These are phyloP conservation scores for Chiua virens DNA, from an alignment of 768 basidiomycete species.

Conservation along the genomic window DNA sequence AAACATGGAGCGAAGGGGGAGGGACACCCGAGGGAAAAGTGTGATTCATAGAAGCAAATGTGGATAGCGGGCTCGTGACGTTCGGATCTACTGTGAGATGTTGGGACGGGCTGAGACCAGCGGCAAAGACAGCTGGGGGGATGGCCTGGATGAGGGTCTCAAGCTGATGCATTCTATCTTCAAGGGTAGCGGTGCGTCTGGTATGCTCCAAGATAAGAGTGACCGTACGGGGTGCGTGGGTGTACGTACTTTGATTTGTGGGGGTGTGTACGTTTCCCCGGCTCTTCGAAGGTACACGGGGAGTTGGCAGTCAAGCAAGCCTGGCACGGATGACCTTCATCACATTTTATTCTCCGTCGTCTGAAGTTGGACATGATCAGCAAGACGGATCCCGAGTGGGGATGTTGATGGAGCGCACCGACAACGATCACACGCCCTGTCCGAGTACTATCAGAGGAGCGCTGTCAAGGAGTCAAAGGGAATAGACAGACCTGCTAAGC, in stretches of 20 bases:
- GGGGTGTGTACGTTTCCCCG: slow-evolving; percentile 80
- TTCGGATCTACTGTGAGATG: slow-evolving; percentile 36
- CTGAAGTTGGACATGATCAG: slow-evolving; percentile 35
- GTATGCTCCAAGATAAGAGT: slow-evolving; percentile 2
- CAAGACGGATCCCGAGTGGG: not conserved
- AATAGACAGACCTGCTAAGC: slow-evolving; percentile 65
- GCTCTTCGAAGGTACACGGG: slow-evolving; percentile 84
- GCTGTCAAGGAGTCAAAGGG: not conserved
- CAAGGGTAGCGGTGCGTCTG: slow-evolving; percentile 79
- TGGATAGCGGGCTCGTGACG: slow-evolving; percentile 33
- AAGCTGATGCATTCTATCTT: slow-evolving; percentile 86
- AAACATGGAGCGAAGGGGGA: slow-evolving; percentile 75
- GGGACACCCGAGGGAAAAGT: slow-evolving; percentile 59
- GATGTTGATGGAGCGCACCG: slow-evolving; percentile 53
- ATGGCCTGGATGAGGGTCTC: slow-evolving; percentile 85
- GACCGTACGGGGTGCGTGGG: not conserved
- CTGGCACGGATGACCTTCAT: slow-evolving; percentile 88
- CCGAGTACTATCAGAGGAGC: slow-evolving; percentile 11
- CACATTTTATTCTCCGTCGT: slow-evolving; percentile 82
- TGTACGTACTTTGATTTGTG: slow-evolving; percentile 81
- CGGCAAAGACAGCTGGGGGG: slow-evolving; percentile 75
- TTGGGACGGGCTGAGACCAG: slow-evolving; percentile 40
- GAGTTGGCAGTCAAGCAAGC: slow-evolving; percentile 83
- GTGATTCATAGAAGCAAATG: slow-evolving; percentile 42
- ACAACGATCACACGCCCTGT: slow-evolving; percentile 87